Percentiles rank a stretch among this genome's conserved stretches.
Conservation (phyloP, 2,329 filamentous ascomycete genomes). For the Ceratocystis diversiconidia region DNA sequence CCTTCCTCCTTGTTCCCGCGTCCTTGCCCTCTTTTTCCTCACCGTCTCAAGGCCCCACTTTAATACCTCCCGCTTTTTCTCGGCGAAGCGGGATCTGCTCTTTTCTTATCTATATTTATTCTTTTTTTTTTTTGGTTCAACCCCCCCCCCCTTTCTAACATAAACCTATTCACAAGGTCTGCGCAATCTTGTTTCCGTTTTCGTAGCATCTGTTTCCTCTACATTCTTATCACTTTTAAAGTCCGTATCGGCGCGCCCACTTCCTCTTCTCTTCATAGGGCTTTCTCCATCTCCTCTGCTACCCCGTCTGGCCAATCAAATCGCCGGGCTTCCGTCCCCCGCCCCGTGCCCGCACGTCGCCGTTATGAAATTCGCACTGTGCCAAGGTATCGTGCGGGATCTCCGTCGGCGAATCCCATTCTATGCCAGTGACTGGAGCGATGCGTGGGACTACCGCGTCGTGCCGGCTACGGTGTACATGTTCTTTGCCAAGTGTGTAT, state of each 20-base stretch:
- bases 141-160: no score
- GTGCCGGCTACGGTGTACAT: constrained; percentile 80
- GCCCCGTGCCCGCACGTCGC: neutral
- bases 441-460: constrained; percentile 84
- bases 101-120: neutral
- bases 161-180: no score
- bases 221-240: neutral
- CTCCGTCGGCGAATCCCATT: constrained; percentile 59
- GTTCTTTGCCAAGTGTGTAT: constrained; percentile 75
- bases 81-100: neutral
- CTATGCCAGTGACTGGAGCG: constrained; percentile 69
- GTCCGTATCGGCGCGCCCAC: neutral
- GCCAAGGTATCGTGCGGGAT: constrained; percentile 69
- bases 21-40: neutral
- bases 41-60: neutral
- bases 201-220: neutral
- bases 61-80: neutral
- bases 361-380: constrained; percentile 29
- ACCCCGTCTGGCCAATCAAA: neutral
- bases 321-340: neutral
- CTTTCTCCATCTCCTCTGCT: neutral
- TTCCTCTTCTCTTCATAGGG: neutral
- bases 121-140: neutral
- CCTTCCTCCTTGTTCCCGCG: neutral
- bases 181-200: neutral